A percentile compares a stretch with the other conserved stretches of the same genome.
phyloP scores from a whole-genome alignment of 306 rosid species.

The Datisca glomerata region DNA sequence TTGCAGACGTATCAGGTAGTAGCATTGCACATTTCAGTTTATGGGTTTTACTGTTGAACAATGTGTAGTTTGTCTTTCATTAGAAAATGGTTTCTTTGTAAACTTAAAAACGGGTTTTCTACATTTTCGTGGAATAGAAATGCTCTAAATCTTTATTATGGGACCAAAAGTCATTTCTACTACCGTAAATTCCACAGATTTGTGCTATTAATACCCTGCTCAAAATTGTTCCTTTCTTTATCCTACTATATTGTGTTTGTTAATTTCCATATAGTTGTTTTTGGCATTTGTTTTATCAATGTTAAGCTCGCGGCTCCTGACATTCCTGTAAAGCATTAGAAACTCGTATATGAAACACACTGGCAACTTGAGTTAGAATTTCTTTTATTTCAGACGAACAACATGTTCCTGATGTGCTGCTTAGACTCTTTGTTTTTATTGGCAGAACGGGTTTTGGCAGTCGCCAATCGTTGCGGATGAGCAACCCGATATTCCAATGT shows the following conservation, averaged over 20 bases:
- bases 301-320: no score
- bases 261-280: no score
- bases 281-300: no score
- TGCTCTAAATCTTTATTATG: neutral
- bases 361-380: neutral
- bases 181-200: neutral
- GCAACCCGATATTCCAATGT: slow-evolving; percentile 67
- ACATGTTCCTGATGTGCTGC: neutral
- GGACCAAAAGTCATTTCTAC: neutral
- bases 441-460: slow-evolving; percentile 66
- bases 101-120: neutral
- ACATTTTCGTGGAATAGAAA: neutral
- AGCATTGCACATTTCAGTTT: neutral
- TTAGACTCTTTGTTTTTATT: slow-evolving; percentile 7
- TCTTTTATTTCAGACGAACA: neutral
- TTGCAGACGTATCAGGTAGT: slow-evolving; percentile 62
- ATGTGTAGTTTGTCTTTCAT: neutral
- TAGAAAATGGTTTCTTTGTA: neutral
- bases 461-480: slow-evolving; percentile 62
- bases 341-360: neutral
- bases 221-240: no score
- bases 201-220: no score
- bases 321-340: no score
- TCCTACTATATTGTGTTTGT: no score
- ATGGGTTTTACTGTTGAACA: neutral